These are phyloP conservation scores for Polytrichum commune DNA, from an alignment of 225 moss, liverwort and hornwort species.

Conservation along the genomic window DNA sequence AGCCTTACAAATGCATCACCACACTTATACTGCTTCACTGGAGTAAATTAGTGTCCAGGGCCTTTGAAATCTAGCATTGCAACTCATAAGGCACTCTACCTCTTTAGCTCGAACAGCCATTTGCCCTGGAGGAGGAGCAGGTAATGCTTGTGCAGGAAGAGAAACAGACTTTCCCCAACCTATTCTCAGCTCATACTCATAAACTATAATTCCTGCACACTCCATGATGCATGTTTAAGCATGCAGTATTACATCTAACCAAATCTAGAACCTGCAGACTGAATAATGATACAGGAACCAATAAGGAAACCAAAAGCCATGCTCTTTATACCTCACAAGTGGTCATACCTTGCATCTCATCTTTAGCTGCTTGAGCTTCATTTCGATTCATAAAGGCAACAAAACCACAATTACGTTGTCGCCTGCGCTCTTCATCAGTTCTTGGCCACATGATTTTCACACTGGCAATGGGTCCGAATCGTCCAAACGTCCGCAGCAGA, in stretches of 20 bases:
- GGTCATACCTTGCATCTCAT: constrained; percentile 69
- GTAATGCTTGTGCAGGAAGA: constrained; percentile 97
- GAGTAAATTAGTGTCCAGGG: no score
- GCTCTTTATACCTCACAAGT: not conserved
- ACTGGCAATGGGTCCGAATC: constrained; percentile 98
- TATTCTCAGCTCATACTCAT: constrained; percentile 95
- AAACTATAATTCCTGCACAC: constrained; percentile 82
- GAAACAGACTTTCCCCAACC: constrained; percentile 99
- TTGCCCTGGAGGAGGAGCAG: constrained; percentile 98
- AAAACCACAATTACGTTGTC: constrained; percentile 98
- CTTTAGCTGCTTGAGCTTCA: constrained; percentile 71
- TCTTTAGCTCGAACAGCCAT: constrained; percentile 99
- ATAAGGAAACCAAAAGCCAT: not conserved
- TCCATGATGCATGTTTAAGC: not conserved
- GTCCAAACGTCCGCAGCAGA: constrained; percentile 96
- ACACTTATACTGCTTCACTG: no score
- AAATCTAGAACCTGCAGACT: not conserved
- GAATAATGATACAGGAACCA: not conserved
- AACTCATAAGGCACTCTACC: constrained; percentile 32
- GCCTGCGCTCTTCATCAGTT: constrained; percentile 98
- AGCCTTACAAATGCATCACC: not conserved
- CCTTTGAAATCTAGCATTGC: no score
- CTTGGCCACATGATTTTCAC: constrained; percentile 99
- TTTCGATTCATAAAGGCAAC: constrained; percentile 74
- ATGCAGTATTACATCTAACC: not conserved